Evolutionary conservation across 768 basidiomycete genomes (phyloP).

Genomic region (Podaxis carcinomalis): DNA sequence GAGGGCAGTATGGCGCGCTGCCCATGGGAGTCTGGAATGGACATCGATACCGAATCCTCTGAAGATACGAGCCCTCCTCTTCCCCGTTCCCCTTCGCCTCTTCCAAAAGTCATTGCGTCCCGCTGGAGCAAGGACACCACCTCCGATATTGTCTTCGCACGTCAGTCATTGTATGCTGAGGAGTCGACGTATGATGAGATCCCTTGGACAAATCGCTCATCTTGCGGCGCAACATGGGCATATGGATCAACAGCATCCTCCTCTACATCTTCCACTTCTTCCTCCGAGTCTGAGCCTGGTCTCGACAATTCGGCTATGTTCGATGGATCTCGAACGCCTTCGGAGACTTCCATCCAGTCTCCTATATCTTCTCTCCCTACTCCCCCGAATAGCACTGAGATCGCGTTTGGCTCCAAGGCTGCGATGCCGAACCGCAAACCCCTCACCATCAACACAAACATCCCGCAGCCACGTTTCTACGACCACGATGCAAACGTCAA

Average conservation of each 20-base stretch:
- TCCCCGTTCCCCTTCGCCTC: constrained; percentile 25
- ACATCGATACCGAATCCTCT: constrained; percentile 60
- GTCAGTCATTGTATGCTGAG: constrained; percentile 26
- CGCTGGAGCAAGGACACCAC: constrained; percentile 58
- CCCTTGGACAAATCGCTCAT: constrained; percentile 39
- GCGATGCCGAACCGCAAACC: constrained; percentile 25
- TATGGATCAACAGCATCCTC: constrained; percentile 49
- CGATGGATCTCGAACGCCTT: constrained; percentile 44
- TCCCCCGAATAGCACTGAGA: constrained; percentile 52
- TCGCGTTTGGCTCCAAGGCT: constrained; percentile 34
- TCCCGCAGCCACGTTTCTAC: constrained; percentile 41
- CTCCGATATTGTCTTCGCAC: constrained; percentile 44
- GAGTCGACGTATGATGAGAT: constrained; percentile 35
- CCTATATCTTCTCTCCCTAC: constrained; percentile 48
- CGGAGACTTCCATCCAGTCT: constrained; percentile 42
- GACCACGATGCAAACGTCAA: constrained; percentile 39
- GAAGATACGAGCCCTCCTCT: constrained; percentile 36
- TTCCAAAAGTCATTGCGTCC: constrained; percentile 36
- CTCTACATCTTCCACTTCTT: constrained; percentile 3
- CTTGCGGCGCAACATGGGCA: constrained; percentile 51
- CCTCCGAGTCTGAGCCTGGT: constrained; percentile 15
- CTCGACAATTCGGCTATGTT: constrained; percentile 35
- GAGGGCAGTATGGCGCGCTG: constrained; percentile 76
- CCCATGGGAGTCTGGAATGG: constrained; percentile 69
- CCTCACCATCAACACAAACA: constrained; percentile 60